phyloP scores from a whole-genome alignment of 2,329 filamentous ascomycete species.

The Penicillium sp. region DNA sequence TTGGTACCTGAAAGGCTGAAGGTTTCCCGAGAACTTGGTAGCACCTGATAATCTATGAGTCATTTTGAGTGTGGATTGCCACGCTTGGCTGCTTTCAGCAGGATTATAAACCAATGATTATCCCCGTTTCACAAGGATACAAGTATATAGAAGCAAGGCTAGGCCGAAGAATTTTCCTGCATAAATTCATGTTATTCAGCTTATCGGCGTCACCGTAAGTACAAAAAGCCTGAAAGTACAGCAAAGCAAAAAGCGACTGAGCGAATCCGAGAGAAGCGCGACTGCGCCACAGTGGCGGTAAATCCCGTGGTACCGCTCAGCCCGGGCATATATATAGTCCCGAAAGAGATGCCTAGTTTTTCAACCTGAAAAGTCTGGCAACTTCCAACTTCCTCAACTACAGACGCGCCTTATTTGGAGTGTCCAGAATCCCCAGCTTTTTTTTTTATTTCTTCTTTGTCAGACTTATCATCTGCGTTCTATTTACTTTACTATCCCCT shows the following conservation, averaged over 20 bases:
- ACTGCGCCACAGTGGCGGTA: slow-evolving; percentile 6
- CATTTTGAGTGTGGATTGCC: not conserved
- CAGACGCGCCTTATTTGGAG: not conserved
- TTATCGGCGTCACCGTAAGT: not conserved
- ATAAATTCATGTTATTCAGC: not conserved
- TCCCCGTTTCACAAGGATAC: not conserved
- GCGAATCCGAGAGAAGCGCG: not conserved
- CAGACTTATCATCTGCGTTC: not conserved
- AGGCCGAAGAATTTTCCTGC: not conserved
- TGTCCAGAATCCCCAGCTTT: not conserved
- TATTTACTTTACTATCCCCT: not conserved
- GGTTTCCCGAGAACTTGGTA: not conserved
- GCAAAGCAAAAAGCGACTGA: not conserved
- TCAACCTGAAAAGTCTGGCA: slow-evolving; percentile 3
- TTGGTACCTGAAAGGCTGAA: not conserved
- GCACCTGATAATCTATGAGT: not conserved
- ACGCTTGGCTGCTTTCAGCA: not conserved
- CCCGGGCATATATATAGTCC: not conserved
- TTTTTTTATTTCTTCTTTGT: not conserved
- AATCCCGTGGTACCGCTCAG: not conserved
- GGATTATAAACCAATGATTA: not conserved
- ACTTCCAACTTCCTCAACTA: not conserved
- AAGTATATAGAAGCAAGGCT: not conserved
- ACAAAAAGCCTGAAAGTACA: not conserved
- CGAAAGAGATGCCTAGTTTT: not conserved